phyloP scores from a whole-genome alignment of 1,284 basidiomycete genomes.

The Ustilago loliicola region DNA sequence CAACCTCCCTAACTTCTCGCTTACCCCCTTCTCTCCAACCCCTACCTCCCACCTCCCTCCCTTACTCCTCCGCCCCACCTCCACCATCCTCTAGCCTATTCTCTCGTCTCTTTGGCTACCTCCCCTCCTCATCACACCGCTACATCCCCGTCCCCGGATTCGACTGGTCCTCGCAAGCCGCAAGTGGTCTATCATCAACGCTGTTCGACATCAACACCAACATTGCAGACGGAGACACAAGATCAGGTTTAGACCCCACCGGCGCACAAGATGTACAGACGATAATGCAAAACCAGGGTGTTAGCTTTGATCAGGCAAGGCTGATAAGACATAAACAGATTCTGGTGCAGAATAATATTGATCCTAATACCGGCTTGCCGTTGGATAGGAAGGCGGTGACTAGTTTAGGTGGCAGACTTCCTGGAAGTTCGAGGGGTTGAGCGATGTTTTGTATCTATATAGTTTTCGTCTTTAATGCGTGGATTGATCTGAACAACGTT shows the following conservation, averaged over 20 bases:
- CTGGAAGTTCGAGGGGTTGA: background rate
- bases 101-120: conserved; percentile 4
- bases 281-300: conserved; percentile 57
- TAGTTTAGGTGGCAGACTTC: conserved; percentile 29
- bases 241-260: conserved; percentile 57
- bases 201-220: conserved; percentile 67
- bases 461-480: too few species aligned
- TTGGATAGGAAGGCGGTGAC: conserved; percentile 67
- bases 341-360: conserved; percentile 60
- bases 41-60: background rate
- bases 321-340: conserved; percentile 62
- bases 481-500: too few species aligned
- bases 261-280: conserved; percentile 61
- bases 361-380: conserved; percentile 65
- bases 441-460: background rate
- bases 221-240: conserved; percentile 52
- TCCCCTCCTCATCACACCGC: background rate
- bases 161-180: conserved; percentile 51
- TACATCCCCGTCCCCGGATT: conserved; percentile 25
- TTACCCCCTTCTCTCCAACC: conserved; percentile 23
- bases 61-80: conserved; percentile 3
- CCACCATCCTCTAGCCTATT: background rate
- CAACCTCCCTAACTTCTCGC: conserved; percentile 22
- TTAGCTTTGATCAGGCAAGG: conserved; percentile 66
- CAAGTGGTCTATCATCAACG: conserved; percentile 51